These are phyloP conservation scores for Uromyces viciae-fabae DNA, from an alignment of 1,284 basidiomycete genomes.

Conservation along the genomic window DNA sequence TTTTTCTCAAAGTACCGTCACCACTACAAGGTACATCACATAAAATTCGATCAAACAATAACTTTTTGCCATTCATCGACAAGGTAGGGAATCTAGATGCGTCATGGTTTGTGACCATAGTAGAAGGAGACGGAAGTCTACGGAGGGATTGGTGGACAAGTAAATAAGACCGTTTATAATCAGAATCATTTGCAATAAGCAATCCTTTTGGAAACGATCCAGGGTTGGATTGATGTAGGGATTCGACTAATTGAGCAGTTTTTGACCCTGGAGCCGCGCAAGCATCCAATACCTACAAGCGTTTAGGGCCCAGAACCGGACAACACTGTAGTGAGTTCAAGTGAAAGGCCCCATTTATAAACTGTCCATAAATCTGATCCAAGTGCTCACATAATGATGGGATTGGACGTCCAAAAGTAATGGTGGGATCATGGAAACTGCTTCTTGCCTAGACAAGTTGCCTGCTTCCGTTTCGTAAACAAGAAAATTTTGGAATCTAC, in stretches of 20 bases:
- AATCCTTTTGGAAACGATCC: slow-evolving; percentile 64
- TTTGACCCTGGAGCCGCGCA: slow-evolving; percentile 99
- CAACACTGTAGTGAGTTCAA: no score
- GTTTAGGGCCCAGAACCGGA: background rate
- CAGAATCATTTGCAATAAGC: slow-evolving; percentile 83
- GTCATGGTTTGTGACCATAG: slow-evolving; percentile 94
- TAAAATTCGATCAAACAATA: slow-evolving; percentile 87
- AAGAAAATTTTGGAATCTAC: slow-evolving; percentile 83
- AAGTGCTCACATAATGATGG: slow-evolving; percentile 68
- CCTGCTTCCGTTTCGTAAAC: slow-evolving; percentile 98
- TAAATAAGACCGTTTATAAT: slow-evolving; percentile 90
- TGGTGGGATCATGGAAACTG: slow-evolving; percentile 97
- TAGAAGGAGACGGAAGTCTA: slow-evolving; percentile 81
- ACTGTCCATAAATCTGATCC: no score
- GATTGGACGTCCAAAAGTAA: slow-evolving; percentile 90
- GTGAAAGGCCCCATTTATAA: no score
- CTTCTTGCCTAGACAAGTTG: slow-evolving; percentile 93
- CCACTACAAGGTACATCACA: slow-evolving; percentile 98
- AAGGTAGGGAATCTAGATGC: slow-evolving; percentile 82
- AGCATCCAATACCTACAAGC: slow-evolving; percentile 80
- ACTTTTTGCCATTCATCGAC: slow-evolving; percentile 59
- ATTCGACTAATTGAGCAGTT: slow-evolving; percentile 87
- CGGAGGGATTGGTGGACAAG: slow-evolving; percentile 91
- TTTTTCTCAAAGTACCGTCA: slow-evolving; percentile 93
- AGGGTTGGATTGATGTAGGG: slow-evolving; percentile 64